Conservation (phyloP, 2,329 filamentous ascomycete species). For the Aspergillus luchuensis region DNA sequence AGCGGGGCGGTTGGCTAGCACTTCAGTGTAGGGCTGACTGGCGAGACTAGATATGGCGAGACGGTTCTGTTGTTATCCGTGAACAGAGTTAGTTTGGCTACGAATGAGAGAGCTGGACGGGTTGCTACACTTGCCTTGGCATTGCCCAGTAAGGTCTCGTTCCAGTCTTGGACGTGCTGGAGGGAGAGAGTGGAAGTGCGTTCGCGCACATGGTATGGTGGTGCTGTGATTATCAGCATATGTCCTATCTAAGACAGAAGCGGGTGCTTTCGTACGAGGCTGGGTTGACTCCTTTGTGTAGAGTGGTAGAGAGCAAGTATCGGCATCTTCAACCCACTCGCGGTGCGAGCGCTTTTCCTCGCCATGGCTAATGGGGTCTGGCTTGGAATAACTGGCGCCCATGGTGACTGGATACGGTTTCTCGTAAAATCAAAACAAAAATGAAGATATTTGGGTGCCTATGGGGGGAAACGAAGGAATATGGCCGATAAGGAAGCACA, state of each 20-base stretch:
- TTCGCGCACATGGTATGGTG: constrained; percentile 13
- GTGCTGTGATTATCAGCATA: constrained; percentile 7
- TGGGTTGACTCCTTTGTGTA: background rate
- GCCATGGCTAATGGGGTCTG: background rate
- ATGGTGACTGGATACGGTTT: background rate
- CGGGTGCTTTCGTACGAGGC: background rate
- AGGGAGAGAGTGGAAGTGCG: constrained; percentile 24
- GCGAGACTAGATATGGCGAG: constrained; percentile 75
- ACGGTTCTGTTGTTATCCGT: constrained; percentile 53
- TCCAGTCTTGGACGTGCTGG: constrained; percentile 25
- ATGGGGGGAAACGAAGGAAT: no score
- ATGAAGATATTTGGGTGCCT: no score
- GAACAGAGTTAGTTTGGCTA: background rate
- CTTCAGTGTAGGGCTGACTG: constrained; percentile 64
- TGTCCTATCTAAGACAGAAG: background rate
- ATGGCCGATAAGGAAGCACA: no score
- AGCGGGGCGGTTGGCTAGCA: constrained; percentile 66
- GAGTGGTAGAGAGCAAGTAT: background rate
- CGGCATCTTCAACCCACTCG: background rate
- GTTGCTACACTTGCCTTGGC: constrained; percentile 25
- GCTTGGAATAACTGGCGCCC: background rate
- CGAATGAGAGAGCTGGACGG: background rate
- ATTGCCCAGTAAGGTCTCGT: constrained; percentile 29
- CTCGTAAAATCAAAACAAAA: no score
- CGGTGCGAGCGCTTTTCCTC: background rate